phyloP scores from a whole-genome alignment of 129 eudicot species.

The Arctium lappa region DNA sequence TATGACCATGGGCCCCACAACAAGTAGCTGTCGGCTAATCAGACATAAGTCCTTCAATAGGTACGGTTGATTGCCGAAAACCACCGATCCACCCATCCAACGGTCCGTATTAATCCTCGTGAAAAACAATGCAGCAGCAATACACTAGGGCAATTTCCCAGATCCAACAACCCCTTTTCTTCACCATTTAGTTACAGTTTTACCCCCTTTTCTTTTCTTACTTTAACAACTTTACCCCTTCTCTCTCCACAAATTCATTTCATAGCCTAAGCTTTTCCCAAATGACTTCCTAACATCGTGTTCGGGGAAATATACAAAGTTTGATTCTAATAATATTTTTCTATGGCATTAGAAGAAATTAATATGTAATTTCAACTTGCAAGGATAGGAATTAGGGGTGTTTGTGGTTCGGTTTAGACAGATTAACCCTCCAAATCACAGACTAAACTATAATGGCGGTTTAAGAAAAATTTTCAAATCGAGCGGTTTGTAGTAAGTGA shows the following conservation, averaged over 20 bases:
- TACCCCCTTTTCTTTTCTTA: conserved; percentile 1
- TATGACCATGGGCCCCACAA: conserved; percentile 19
- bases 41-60: conserved; percentile 32
- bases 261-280: not conserved
- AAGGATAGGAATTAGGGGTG: too few relatives aligned
- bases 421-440: too few relatives aligned
- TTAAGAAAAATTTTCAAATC: too few relatives aligned
- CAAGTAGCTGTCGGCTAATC: conserved; percentile 35
- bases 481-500: too few relatives aligned
- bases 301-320: too few relatives aligned
- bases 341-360: not conserved
- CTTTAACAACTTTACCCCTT: not conserved
- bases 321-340: too few relatives aligned
- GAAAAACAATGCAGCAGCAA: conserved; percentile 35
- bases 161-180: conserved; percentile 42
- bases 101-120: conserved; percentile 37
- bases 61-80: conserved; percentile 40
- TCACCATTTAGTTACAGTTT: not conserved
- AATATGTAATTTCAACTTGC: too few relatives aligned
- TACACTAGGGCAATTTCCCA: conserved; percentile 48
- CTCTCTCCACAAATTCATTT: not conserved
- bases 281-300: too few relatives aligned
- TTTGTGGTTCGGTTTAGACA: too few relatives aligned
- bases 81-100: conserved; percentile 30
- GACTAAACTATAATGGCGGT: too few relatives aligned